Conservation (phyloP, 192 early-diverging fungal genomes). For the Podila horticola region DNA sequence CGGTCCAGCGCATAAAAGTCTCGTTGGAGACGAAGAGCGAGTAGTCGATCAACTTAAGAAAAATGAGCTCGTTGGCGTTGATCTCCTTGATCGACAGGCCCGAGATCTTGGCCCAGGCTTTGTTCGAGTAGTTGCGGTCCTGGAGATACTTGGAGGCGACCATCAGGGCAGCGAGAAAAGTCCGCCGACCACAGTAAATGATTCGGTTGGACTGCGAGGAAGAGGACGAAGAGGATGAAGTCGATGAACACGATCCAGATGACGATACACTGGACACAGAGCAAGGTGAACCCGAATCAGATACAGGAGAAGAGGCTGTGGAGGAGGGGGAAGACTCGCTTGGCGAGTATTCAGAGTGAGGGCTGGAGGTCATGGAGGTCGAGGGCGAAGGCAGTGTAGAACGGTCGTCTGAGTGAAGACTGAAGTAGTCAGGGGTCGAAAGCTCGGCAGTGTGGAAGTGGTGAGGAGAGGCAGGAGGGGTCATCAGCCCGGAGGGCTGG, state of each 20-base stretch:
- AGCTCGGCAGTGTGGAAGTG: constrained; percentile 18
- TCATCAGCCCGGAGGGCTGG: constrained; percentile 21
- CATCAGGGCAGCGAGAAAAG: constrained; percentile 88
- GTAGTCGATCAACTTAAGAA: constrained; percentile 84
- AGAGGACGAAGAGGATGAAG: constrained; percentile 20
- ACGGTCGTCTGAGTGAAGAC: constrained; percentile 12
- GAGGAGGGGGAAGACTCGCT: constrained; percentile 20
- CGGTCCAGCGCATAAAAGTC: constrained; percentile 66
- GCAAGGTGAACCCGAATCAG: constrained; percentile 20
- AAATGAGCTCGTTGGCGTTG: constrained; percentile 80
- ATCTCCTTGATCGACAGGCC: constrained; percentile 82
- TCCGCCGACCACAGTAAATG: constrained; percentile 76
- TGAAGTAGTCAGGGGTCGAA: constrained; percentile 35
- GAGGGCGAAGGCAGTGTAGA: constrained; percentile 31
- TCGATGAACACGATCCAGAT: constrained; percentile 9
- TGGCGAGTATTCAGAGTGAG: constrained; percentile 27
- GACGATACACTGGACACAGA: constrained; percentile 16
- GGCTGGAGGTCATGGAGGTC: constrained; percentile 37
- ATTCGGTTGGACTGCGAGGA: constrained; percentile 37
- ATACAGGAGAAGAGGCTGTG: constrained; percentile 23
- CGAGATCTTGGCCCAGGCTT: constrained; percentile 90
- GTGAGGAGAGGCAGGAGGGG: constrained; percentile 44
- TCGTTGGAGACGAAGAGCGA: constrained; percentile 72
- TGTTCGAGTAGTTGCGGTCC: constrained; percentile 88
- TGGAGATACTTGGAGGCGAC: constrained; percentile 89